These are phyloP conservation scores for Hypsizygus ulmarius DNA, from an alignment of 1,284 basidiomycete species.

Conservation along the genomic window DNA sequence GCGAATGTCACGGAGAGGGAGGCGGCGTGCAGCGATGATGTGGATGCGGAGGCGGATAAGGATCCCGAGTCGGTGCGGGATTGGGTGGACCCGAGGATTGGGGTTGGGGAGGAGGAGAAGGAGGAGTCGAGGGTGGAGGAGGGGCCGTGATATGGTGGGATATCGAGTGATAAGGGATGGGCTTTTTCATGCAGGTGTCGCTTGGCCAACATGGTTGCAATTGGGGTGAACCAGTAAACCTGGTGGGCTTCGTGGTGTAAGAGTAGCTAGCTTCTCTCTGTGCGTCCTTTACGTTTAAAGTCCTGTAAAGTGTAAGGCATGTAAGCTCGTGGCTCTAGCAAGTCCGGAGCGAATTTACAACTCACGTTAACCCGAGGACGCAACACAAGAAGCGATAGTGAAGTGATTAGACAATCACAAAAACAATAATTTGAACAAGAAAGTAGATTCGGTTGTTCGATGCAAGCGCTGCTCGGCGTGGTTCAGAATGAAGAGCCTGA, in stretches of 20 bases:
- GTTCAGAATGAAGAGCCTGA: too few species aligned
- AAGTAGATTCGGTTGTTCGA: too few species aligned
- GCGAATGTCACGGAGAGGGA: slow-evolving; percentile 55
- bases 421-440: too few species aligned
- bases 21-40: slow-evolving; percentile 22
- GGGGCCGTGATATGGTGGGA: slow-evolving; percentile 2
- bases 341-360: too few species aligned
- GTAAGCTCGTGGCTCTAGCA: too few species aligned
- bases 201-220: slow-evolving; percentile 12
- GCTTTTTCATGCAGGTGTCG: slow-evolving; percentile 13
- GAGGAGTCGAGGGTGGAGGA: slow-evolving; percentile 20
- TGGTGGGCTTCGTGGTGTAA: slow-evolving; percentile 1
- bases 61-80: slow-evolving; percentile 6
- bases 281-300: background rate
- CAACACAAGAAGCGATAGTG: too few species aligned
- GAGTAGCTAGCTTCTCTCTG: background rate
- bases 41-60: slow-evolving; percentile 18
- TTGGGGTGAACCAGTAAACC: slow-evolving; percentile 10
- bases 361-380: too few species aligned
- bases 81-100: slow-evolving; percentile 15
- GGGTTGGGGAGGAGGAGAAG: slow-evolving; percentile 16
- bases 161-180: slow-evolving; percentile 15
- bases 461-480: too few species aligned
- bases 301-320: too few species aligned
- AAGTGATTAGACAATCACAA: too few species aligned